Evolutionary conservation across 169 alveolate genomes (phyloP), one percentile per base, ranked within the genome.

Genomic region (Ichthyophthirius multifiliis): DNA sequence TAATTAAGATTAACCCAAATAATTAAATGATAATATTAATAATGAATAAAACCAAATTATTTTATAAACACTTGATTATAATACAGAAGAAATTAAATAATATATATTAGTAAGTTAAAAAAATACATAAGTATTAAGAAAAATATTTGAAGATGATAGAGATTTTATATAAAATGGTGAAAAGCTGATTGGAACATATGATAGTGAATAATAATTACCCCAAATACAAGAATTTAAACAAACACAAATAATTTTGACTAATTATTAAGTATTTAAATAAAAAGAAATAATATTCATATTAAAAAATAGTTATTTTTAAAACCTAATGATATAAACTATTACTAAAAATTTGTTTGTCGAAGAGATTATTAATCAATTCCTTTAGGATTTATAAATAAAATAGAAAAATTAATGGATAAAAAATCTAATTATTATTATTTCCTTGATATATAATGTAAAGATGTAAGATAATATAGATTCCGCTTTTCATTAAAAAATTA

Each of bases 391-490:
- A 55, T 55, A 27, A 34, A 55, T 55, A 55, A 55, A 23, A n/a
- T 55, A 20, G 71, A 55, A 12, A 67, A 73, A 74, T 39, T 62
- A 6, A 16, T 48, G 10, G 86, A 81, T 34, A 81, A 74, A 48
- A 81, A 81, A 43, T 35, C 71, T 23, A 44, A 37, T 13, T 65
- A 71, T 30, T 55, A 76, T 18, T 32, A 43, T 30, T 81, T 41
- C 41, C 35, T 81, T 34, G 86, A 81, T 1, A 48, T 81, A 9
- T 46, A 2, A 0, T 16, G 47, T 48, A 81, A 81, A 73, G 86
- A 81, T 73, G 80, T 65, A 5, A 81, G 86, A 81, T 30, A n/a
- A 16, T 81, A 64, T 34, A 67, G 30, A 30, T 81, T 44, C 32
- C 67, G 74, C 7, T 81, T 71, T 31, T 37, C 9, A 10, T 34